These are phyloP conservation scores for Teunomyces kruisii DNA, from an alignment of 805 yeast species.

Conservation along the genomic window DNA sequence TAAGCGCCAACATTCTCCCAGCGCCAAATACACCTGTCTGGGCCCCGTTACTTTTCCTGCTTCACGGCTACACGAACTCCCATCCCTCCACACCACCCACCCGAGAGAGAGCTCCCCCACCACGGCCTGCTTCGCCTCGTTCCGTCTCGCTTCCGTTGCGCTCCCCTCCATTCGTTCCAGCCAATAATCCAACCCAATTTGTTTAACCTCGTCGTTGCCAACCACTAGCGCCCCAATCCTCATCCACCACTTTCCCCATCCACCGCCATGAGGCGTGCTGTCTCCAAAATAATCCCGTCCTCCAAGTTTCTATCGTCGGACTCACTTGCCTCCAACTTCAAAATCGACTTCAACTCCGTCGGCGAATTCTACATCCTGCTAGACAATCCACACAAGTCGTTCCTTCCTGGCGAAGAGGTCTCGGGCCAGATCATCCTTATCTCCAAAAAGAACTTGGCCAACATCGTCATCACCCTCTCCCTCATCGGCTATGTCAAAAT, in stretches of 20 bases:
- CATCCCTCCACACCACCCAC: not conserved
- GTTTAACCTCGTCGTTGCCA: not conserved
- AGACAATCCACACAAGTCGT: conserved; percentile 72
- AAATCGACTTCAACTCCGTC: conserved; percentile 42
- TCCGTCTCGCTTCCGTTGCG: not conserved
- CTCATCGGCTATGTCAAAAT: conserved; percentile 58
- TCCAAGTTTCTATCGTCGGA: conserved; percentile 9
- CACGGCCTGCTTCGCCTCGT: not conserved
- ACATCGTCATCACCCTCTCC: conserved; percentile 53
- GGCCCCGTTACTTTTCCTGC: too few relatives aligned
- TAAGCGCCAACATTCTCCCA: not conserved
- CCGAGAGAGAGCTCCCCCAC: too few relatives aligned
- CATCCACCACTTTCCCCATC: not conserved
- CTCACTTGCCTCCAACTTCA: conserved; percentile 18
- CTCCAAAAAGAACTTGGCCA: conserved; percentile 53
- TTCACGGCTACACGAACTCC: too few relatives aligned
- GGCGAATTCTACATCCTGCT: conserved; percentile 69
- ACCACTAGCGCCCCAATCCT: too few relatives aligned
- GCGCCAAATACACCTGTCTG: not conserved
- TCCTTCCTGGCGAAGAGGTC: conserved; percentile 79
- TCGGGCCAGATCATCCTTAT: conserved; percentile 62
- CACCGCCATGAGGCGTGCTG: conserved; percentile 50
- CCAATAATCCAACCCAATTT: too few relatives aligned
- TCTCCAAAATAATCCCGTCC: conserved; percentile 43
- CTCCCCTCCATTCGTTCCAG: too few relatives aligned